Conservation (phyloP, 2,329 filamentous ascomycete species). For the Parasarocladium wereldwijsianum region DNA sequence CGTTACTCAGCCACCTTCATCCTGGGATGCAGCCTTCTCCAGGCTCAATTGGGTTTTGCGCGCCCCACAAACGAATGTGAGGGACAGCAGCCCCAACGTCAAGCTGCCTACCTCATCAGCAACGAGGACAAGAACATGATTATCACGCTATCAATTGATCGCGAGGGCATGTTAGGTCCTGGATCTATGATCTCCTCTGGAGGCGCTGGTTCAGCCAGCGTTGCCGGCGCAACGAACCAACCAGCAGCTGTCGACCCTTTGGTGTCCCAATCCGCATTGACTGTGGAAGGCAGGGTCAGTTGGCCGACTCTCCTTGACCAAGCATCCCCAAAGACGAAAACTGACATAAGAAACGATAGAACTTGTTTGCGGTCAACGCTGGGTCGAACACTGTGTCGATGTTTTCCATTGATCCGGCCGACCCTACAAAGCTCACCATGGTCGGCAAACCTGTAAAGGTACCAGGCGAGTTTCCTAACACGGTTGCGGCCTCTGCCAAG, state of each 20-base stretch:
- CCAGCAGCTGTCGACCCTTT: conserved; percentile 33
- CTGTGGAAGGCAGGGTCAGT: conserved; percentile 33
- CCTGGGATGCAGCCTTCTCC: conserved; percentile 2
- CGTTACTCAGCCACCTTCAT: conserved; percentile 1
- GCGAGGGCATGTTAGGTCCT: conserved; percentile 29
- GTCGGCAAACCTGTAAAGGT: conserved; percentile 26
- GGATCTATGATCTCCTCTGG: conserved; percentile 29
- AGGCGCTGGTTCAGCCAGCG: conserved; percentile 26
- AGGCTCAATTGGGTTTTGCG: conserved; percentile 1
- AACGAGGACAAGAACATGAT: conserved; percentile 35
- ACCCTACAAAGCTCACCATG: conserved; percentile 28
- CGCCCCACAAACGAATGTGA: conserved; percentile 1
- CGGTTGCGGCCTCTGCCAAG: conserved; percentile 29
- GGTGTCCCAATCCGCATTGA: conserved; percentile 33
- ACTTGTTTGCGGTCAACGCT: conserved; percentile 32
- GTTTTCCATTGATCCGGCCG: conserved; percentile 21
- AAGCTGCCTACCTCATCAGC: conserved; percentile 40
- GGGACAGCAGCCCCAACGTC: conserved; percentile 9
- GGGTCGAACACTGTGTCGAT: conserved; percentile 6
- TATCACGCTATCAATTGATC: conserved; percentile 30
- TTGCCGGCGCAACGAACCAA: conserved; percentile 20
- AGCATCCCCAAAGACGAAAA: background rate
- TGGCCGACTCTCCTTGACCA: conserved; percentile 8
- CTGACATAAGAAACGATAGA: conserved; percentile 15
- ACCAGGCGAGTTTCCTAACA: conserved; percentile 37